Conservation (phyloP, 345 rosid genomes). For the Rhizophora apiculata region DNA sequence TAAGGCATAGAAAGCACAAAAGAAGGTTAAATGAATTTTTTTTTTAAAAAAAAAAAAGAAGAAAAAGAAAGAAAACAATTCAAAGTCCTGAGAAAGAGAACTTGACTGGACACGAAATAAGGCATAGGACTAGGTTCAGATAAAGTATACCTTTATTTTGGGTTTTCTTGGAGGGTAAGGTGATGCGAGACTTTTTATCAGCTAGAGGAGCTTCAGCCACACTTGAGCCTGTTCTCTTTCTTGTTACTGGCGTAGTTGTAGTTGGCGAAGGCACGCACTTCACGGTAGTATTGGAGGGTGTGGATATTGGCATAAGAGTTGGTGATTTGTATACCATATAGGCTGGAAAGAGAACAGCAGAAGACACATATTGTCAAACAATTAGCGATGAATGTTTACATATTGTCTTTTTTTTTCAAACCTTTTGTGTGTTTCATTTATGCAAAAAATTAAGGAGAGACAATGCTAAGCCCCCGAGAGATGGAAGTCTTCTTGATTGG, state of each 20-base stretch:
- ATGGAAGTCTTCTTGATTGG: too few relatives aligned
- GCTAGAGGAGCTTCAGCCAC: constrained; percentile 32
- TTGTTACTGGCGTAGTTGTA: constrained; percentile 29
- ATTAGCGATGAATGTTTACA: not conserved
- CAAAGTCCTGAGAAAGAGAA: constrained; percentile 1
- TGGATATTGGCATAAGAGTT: constrained; percentile 34
- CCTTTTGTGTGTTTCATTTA: too few relatives aligned
- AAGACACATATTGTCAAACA: constrained; percentile 4
- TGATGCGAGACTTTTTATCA: constrained; percentile 45
- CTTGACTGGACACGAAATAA: not conserved
- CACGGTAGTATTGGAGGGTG: constrained; percentile 24
- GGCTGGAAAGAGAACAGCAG: constrained; percentile 32
- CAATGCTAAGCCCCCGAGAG: too few relatives aligned
- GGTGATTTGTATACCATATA: constrained; percentile 31
- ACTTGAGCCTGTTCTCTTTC: constrained; percentile 47
- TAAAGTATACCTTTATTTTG: constrained; percentile 41
- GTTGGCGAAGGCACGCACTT: constrained; percentile 29
- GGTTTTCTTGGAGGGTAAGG: constrained; percentile 25
- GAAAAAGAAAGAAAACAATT: not conserved
- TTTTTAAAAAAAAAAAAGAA: too few relatives aligned
- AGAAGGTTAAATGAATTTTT: not conserved
- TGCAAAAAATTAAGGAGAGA: too few relatives aligned
- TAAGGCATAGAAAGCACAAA: not conserved
- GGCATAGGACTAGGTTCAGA: not conserved
- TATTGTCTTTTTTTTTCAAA: too few relatives aligned